Evolutionary conservation across 2,329 filamentous ascomycete genomes (phyloP), one percentile per base, ranked within the genome.

Genomic region (Teratosphaeria gauchensis): DNA sequence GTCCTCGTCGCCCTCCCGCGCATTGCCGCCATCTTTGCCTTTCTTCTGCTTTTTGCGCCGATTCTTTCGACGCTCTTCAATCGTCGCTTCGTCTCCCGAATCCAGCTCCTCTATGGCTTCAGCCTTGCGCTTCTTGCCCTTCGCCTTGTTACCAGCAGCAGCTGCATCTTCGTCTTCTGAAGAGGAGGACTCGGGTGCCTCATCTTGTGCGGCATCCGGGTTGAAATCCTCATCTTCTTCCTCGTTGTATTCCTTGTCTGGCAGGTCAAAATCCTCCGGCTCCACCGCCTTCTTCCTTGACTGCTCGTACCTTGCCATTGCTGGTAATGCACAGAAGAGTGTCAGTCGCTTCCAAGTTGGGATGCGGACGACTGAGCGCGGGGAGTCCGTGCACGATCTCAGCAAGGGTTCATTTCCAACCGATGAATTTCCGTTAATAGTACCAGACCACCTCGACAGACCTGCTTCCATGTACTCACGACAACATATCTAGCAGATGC

Each of bases 71-170:
- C 74, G 76, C 61, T 78, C 80, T 57, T 72, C 72, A 51, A 83
- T 82, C n/a, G 78, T 82, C 7, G 72, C 77, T 64, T 83, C 81
- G 63, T 84, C 81, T 3, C 81, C 81, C 8, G 81, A 82, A 59
- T 82, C 78, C 3, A 82, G 68, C 42, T 76, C 77, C 5, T 71
- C 70, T n/a, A 69, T 65, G 3, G 61, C 62, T 58, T 67, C 55
- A 52, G 70, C 61, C 68, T 75, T 63, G 63, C 69, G 70, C 60
- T 75, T 77, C 35, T 69, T 70, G 59, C 74, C 72, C 58, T 74
- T 77, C 16, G 28, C 54, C 21, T 68, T 70, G 2, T 73, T 69
- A 46, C 68, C 68, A 24, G 66, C 46, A 42, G 60, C 64, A 21
- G 58, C 63, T 35, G 65, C 64, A 21, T 68, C 64, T 4, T 72